phyloP scores from a whole-genome alignment of 2,329 filamentous ascomycete species.

The Furcasterigmium sp. region DNA sequence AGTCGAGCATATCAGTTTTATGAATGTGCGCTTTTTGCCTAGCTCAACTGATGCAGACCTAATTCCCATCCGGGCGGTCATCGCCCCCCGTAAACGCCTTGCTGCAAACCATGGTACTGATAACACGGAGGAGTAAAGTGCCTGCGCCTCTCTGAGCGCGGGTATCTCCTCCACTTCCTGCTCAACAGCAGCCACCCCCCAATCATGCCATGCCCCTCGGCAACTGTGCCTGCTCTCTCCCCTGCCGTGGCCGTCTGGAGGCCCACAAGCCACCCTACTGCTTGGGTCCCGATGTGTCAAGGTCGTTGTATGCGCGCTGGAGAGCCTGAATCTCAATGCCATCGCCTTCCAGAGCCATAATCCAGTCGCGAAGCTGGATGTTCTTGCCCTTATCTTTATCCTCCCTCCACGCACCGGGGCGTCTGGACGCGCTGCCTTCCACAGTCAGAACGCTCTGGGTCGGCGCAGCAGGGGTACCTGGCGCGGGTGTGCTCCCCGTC shows the following conservation, averaged over 20 bases:
- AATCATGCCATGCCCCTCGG: too few species aligned
- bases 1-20: too few species aligned
- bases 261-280: conserved; percentile 12
- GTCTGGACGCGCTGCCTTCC: conserved; percentile 47
- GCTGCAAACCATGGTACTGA: neutral
- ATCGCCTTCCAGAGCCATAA: conserved; percentile 74
- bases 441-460: conserved; percentile 41
- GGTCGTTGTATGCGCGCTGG: conserved; percentile 49
- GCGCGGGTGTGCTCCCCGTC: conserved; percentile 25
- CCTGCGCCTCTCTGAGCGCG: neutral
- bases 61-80: neutral
- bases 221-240: too few species aligned
- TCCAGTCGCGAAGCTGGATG: conserved; percentile 80
- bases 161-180: neutral
- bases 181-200: neutral
- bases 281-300: conserved; percentile 44
- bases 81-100: neutral
- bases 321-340: conserved; percentile 61
- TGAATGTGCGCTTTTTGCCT: neutral
- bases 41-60: neutral
- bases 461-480: conserved; percentile 20
- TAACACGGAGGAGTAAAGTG: neutral
- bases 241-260: too few species aligned
- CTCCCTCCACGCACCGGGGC: conserved; percentile 72
- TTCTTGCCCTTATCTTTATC: conserved; percentile 69